Percentiles rank a stretch among this genome's conserved stretches.
These are phyloP conservation scores for Aegilops speltoides DNA, from an alignment of 176 grass and related monocot genomes.

Conservation along the genomic window DNA sequence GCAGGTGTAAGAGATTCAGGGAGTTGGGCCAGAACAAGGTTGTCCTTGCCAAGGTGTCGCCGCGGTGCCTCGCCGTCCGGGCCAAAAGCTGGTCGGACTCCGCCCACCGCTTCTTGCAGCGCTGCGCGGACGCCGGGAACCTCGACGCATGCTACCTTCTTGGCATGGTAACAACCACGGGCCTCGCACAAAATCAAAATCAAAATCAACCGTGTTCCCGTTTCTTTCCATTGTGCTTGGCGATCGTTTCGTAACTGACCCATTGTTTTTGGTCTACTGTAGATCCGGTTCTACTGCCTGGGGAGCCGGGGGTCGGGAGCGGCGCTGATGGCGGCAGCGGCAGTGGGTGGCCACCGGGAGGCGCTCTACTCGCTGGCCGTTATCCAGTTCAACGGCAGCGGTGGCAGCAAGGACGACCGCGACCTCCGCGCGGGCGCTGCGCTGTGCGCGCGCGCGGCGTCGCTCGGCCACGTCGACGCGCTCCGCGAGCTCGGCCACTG, in stretches of 20 bases:
- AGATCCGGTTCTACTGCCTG: slow-evolving; percentile 86
- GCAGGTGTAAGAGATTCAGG: slow-evolving; percentile 70
- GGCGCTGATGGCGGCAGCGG: slow-evolving; percentile 63
- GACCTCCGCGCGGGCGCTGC: slow-evolving; percentile 64
- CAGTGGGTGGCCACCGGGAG: slow-evolving; percentile 57
- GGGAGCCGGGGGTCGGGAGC: slow-evolving; percentile 53
- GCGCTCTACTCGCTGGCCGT: slow-evolving; percentile 86
- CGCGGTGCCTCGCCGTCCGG: slow-evolving; percentile 50
- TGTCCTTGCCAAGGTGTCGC: slow-evolving; percentile 48
- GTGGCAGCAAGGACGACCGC: slow-evolving; percentile 47
- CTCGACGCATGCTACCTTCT: slow-evolving; percentile 75
- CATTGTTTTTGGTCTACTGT: not conserved
- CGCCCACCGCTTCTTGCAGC: slow-evolving; percentile 53
- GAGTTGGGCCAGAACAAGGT: slow-evolving; percentile 43
- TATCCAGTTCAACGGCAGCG: slow-evolving; percentile 77
- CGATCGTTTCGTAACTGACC: not conserved
- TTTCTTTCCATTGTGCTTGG: not conserved
- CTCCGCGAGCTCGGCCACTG: slow-evolving; percentile 83
- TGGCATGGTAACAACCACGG: slow-evolving; percentile 51
- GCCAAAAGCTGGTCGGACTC: slow-evolving; percentile 57
- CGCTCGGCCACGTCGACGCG: slow-evolving; percentile 70
- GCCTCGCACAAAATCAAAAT: not conserved
- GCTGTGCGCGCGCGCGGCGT: slow-evolving; percentile 70
- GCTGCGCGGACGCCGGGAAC: slow-evolving; percentile 66
- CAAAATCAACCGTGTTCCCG: not conserved